Conservation (phyloP, 345 rosid species). For the Toxicodendron radicans region DNA sequence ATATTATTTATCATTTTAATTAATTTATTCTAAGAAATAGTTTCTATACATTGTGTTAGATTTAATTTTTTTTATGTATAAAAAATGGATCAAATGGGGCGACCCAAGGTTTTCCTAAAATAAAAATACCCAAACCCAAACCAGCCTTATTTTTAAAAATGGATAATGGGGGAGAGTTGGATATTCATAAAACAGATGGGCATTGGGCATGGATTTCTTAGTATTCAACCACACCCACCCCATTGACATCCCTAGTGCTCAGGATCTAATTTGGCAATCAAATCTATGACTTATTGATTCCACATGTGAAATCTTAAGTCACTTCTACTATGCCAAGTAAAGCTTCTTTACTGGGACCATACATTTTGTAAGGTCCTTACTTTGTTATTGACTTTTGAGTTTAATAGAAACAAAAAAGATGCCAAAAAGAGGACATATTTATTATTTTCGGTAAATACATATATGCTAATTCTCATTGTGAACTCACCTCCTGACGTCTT, state of each 20-base stretch:
- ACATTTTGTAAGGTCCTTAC: neutral
- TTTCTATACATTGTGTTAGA: no score
- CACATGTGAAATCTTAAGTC: neutral
- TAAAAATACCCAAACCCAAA: no score
- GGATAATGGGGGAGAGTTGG: no score
- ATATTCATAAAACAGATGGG: no score
- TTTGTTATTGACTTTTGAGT: neutral
- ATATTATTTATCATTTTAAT: no score
- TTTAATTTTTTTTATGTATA: no score
- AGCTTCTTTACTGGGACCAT: neutral
- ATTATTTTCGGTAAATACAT: neutral
- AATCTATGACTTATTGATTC: neutral
- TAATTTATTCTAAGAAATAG: no score
- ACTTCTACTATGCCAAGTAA: neutral
- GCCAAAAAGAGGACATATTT: neutral
- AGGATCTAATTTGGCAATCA: conserved; percentile 10
- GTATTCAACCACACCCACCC: no score
- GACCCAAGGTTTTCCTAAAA: no score
- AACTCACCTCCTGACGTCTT: neutral
- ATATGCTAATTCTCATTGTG: neutral
- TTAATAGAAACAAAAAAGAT: neutral
- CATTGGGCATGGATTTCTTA: no score
- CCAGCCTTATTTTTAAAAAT: no score
- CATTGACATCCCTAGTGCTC: neutral
- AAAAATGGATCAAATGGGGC: no score